Evolutionary conservation across 2,329 filamentous ascomycete species (phyloP).

Genomic region (Xylariaceae sp.): DNA sequence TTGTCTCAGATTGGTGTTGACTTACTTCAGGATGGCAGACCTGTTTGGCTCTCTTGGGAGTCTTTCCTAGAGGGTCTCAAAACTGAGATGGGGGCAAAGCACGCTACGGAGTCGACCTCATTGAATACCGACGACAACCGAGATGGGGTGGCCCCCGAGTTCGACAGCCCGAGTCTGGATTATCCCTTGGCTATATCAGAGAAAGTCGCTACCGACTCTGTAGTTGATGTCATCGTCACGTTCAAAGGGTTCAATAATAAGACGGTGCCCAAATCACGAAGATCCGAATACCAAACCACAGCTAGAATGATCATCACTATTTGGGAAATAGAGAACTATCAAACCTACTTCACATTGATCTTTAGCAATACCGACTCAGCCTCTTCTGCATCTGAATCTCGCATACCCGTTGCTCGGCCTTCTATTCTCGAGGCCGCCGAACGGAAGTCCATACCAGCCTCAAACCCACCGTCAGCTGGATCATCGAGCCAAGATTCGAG

Average conservation of each 20-base stretch:
- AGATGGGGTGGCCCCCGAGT: constrained; percentile 47
- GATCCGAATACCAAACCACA: constrained; percentile 53
- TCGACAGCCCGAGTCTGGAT: constrained; percentile 41
- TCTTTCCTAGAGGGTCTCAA: constrained; percentile 61
- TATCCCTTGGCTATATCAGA: constrained; percentile 35
- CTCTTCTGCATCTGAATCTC: constrained; percentile 40
- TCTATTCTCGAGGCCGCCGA: constrained; percentile 54
- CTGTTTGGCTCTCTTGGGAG: constrained; percentile 65
- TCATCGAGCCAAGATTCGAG: constrained; percentile 56
- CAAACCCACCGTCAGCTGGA: constrained; percentile 53
- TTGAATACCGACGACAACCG: constrained; percentile 30
- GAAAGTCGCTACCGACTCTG: constrained; percentile 60
- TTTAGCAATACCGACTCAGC: constrained; percentile 67
- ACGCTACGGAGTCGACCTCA: constrained; percentile 9
- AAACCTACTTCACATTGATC: constrained; percentile 75
- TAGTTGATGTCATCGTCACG: constrained; percentile 71
- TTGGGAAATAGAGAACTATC: constrained; percentile 71
- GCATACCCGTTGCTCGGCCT: constrained; percentile 47
- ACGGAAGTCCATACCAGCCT: constrained; percentile 50
- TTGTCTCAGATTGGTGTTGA: constrained; percentile 75
- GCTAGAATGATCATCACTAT: constrained; percentile 80
- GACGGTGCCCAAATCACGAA: constrained; percentile 44
- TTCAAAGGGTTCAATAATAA: constrained; percentile 52
- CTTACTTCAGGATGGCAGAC: constrained; percentile 70
- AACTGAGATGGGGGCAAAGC: constrained; percentile 47